phyloP scores from a whole-genome alignment of 2,329 filamentous ascomycete species.

The Passalora sequoiae region DNA sequence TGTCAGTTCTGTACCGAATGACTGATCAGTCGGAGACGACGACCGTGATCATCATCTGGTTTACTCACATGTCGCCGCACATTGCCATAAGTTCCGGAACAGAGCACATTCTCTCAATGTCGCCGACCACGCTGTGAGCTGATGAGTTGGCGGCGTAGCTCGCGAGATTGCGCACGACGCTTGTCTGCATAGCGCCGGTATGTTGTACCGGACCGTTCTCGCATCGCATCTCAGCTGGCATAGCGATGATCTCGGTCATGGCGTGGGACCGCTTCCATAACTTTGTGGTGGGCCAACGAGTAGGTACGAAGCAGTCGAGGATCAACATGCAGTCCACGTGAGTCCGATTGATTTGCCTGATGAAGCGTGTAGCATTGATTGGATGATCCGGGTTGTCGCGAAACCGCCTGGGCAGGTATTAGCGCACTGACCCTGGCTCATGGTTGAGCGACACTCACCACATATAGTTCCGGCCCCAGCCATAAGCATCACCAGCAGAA shows the following conservation, averaged over 20 bases:
- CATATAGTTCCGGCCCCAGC: neutral
- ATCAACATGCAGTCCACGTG: neutral
- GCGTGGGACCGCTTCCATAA: neutral
- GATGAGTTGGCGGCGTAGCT: neutral
- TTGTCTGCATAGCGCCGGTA: neutral
- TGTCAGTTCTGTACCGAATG: neutral
- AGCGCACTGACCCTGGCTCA: neutral
- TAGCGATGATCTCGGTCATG: neutral
- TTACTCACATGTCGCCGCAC: neutral
- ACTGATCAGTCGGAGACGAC: neutral
- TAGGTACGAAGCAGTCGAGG: neutral
- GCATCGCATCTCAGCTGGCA: neutral
- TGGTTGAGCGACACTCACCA: neutral
- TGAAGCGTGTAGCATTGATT: neutral
- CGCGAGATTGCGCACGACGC: neutral
- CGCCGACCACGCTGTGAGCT: neutral
- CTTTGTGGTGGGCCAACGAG: neutral
- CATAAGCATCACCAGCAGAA: neutral
- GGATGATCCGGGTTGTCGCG: neutral
- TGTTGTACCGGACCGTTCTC: neutral
- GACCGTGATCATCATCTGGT: neutral
- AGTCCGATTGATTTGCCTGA: neutral
- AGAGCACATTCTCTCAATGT: neutral
- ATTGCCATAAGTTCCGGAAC: neutral
- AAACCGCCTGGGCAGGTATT: neutral